Conservation (phyloP, 73 alveolate genomes). For the Diophrys sp. region DNA sequence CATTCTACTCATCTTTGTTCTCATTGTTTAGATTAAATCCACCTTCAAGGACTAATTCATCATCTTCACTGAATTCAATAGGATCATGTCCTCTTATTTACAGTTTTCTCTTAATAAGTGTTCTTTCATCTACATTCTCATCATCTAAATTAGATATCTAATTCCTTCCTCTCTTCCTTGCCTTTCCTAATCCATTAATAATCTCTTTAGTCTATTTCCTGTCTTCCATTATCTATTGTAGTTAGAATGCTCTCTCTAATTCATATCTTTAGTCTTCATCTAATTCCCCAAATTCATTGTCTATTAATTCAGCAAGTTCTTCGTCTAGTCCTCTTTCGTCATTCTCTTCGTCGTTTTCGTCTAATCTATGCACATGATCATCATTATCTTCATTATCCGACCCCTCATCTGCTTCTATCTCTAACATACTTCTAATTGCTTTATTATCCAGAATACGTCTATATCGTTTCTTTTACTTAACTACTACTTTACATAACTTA, state of each 20-base stretch:
- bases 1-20: too few relatives aligned
- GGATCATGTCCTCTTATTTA: too few relatives aligned
- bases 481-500: not conserved
- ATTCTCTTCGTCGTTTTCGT: not conserved
- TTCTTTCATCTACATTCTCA: too few relatives aligned
- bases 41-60: too few relatives aligned
- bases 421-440: not conserved
- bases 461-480: not conserved
- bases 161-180: not conserved
- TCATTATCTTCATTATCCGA: not conserved
- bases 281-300: not conserved
- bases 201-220: not conserved
- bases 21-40: too few relatives aligned
- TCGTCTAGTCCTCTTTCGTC: not conserved
- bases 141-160: not conserved
- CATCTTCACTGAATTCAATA: too few relatives aligned
- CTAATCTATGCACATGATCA: not conserved
- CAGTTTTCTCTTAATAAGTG: too few relatives aligned
- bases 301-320: not conserved
- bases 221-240: not conserved
- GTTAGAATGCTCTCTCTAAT: not conserved
- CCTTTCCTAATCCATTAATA: not conserved
- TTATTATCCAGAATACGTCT: not conserved
- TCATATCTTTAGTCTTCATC: not conserved
- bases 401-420: not conserved